A percentile compares a stretch with the other conserved stretches of the same genome.
Evolutionary conservation across 2,329 filamentous ascomycete species (phyloP).

Genomic region (Phyllachora maydis): DNA sequence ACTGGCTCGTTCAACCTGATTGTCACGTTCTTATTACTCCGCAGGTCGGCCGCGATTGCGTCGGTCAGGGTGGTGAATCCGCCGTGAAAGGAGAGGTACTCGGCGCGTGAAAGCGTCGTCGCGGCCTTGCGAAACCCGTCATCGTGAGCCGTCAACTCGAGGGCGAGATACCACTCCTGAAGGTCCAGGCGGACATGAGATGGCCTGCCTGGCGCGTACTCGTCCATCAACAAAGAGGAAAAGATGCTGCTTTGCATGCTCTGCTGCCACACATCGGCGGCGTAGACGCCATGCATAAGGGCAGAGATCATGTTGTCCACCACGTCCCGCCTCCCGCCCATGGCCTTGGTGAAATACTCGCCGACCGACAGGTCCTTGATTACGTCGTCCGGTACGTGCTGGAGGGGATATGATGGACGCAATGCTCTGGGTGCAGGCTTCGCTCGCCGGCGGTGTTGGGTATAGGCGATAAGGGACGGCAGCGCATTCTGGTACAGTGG

Average conservation of each 20-base stretch:
- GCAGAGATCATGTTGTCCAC: conserved; percentile 60
- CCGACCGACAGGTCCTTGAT: conserved; percentile 51
- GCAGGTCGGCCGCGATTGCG: conserved; percentile 28
- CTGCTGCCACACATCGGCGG: conserved; percentile 66
- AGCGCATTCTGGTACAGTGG: conserved; percentile 28
- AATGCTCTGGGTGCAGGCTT: too few relatives aligned
- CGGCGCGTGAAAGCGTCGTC: conserved; percentile 9
- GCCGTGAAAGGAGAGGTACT: conserved; percentile 24
- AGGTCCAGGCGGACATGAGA: not conserved
- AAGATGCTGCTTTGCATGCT: conserved; percentile 48
- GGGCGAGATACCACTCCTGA: too few relatives aligned
- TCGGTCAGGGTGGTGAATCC: conserved; percentile 44
- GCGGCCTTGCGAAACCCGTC: conserved; percentile 8
- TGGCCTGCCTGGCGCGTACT: not conserved
- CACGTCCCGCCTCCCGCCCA: conserved; percentile 27
- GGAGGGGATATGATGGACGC: too few relatives aligned
- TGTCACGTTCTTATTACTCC: conserved; percentile 32
- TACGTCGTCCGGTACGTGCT: conserved; percentile 7
- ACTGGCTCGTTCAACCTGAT: conserved; percentile 30
- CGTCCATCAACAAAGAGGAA: conserved; percentile 17
- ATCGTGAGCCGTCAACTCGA: conserved; percentile 1
- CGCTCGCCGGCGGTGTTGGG: too few relatives aligned
- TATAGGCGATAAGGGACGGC: conserved; percentile 1
- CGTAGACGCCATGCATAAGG: conserved; percentile 73
- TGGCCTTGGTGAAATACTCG: conserved; percentile 36